A percentile compares a stretch with the other conserved stretches of the same genome.
Conservation (phyloP, 306 rosid species). For the Prunus kanzakura region DNA sequence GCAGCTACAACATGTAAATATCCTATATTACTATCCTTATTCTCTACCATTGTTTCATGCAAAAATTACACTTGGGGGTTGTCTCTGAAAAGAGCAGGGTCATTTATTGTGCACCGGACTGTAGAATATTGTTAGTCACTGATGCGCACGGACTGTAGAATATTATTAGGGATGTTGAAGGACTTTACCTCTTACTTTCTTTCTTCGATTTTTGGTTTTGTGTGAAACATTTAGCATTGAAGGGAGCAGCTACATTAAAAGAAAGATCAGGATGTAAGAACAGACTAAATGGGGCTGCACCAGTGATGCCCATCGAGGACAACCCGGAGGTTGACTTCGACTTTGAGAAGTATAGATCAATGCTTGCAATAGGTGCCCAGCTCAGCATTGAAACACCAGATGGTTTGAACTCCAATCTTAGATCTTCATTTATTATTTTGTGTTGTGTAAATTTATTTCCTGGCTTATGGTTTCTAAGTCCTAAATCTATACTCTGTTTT, state of each 20-base stretch:
- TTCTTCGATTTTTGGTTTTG: not conserved
- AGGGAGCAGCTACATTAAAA: constrained; percentile 82
- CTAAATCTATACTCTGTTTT: not conserved
- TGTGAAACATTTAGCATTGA: constrained; percentile 42
- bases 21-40: not conserved
- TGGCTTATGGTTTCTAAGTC: not conserved
- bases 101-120: too few species aligned
- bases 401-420: constrained; percentile 36
- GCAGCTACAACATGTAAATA: constrained; percentile 79
- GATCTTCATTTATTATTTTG: not conserved
- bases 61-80: not conserved
- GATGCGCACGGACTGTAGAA: not conserved
- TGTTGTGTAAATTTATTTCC: not conserved
- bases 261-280: constrained; percentile 76
- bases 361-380: constrained; percentile 60
- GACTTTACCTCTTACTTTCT: not conserved
- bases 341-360: constrained; percentile 53
- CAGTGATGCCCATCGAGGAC: constrained; percentile 68
- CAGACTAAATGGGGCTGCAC: constrained; percentile 56
- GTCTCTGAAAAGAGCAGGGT: not conserved
- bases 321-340: constrained; percentile 60
- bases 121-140: not conserved
- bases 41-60: not conserved
- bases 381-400: constrained; percentile 76
- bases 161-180: too few species aligned